Percentiles rank a stretch among this genome's conserved stretches.
Evolutionary conservation across 2,329 filamentous ascomycete species (phyloP).

Genomic region (Arachnopeziza araneosa): DNA sequence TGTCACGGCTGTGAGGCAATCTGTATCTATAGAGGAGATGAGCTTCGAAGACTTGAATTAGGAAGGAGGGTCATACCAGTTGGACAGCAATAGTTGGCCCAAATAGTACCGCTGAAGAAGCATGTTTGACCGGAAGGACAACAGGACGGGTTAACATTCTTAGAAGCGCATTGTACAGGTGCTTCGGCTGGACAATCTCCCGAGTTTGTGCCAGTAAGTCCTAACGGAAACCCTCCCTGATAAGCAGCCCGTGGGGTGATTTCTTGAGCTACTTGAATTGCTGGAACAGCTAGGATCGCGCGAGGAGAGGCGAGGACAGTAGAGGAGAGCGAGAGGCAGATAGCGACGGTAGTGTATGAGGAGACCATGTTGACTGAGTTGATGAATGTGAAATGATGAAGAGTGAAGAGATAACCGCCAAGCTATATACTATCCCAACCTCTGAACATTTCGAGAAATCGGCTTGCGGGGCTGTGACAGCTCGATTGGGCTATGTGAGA

Average conservation of each 20-base stretch:
- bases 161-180: background rate
- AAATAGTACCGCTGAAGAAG: background rate
- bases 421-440: background rate
- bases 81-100: slow-evolving; percentile 10
- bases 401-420: background rate
- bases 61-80: slow-evolving; percentile 2
- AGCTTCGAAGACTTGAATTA: background rate
- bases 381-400: background rate
- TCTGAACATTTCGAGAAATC: background rate
- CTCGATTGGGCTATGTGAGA: background rate
- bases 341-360: background rate
- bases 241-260: slow-evolving; percentile 5
- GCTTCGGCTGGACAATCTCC: slow-evolving; percentile 5
- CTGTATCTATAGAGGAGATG: background rate
- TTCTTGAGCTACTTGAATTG: slow-evolving; percentile 1
- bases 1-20: slow-evolving; percentile 6
- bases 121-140: slow-evolving; percentile 10
- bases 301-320: background rate
- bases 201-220: background rate
- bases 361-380: background rate
- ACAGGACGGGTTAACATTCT: slow-evolving; percentile 4
- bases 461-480: background rate
- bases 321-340: background rate
- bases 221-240: slow-evolving; percentile 11
- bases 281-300: background rate